Conservation (phyloP, 306 rosid species). For the Fagus crenata region DNA sequence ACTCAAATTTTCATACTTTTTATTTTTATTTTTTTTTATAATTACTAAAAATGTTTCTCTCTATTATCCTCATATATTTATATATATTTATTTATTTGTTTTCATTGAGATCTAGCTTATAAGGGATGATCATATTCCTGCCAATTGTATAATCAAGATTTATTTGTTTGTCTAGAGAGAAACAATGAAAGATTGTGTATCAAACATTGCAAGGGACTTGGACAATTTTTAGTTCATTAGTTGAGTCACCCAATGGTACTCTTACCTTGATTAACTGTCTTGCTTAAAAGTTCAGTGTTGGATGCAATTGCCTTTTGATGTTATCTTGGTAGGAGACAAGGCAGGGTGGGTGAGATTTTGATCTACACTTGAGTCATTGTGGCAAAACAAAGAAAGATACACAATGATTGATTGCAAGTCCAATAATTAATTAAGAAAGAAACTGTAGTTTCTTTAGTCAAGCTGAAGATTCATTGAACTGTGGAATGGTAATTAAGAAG, state of each 20-base stretch:
- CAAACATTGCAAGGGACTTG: background rate
- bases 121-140: background rate
- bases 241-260: background rate
- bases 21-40: background rate
- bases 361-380: background rate
- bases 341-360: constrained; percentile 6
- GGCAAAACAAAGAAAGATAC: background rate
- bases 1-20: background rate
- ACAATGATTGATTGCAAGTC: background rate
- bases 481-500: background rate
- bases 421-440: background rate
- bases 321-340: constrained; percentile 25
- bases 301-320: constrained; percentile 2
- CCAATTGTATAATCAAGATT: background rate
- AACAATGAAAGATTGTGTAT: background rate
- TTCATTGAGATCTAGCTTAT: background rate
- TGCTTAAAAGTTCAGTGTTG: constrained; percentile 5
- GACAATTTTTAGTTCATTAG: background rate
- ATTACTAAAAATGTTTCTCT: background rate
- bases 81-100: too few species aligned
- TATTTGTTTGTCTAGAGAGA: background rate
- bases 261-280: background rate
- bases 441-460: constrained; percentile 1
- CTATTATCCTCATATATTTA: too few species aligned
- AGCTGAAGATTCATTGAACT: constrained; percentile 1